Evolutionary conservation across 208 protist species (phyloP), one percentile per base, ranked within the genome.

Genomic region (Trypanosoma boissoni): DNA sequence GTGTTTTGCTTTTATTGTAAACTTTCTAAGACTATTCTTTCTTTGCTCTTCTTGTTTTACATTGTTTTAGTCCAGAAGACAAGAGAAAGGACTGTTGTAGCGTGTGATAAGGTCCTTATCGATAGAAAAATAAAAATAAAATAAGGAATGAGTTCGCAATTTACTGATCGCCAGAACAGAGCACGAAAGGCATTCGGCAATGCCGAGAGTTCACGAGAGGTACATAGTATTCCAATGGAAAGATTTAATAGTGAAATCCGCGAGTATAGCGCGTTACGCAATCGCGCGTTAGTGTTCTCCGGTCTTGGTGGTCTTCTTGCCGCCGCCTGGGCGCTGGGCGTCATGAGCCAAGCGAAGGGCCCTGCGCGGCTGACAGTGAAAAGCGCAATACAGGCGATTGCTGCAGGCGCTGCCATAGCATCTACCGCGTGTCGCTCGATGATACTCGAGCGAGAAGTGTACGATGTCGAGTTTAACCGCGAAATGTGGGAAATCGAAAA

Each of bases 401-500:
- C 62, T 23, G 76, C 76, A 20, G 82, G 79, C 0, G 43, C 62
- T 8, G 66, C 74, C 16, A 44, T 88, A 8, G 78, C 80, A 20
- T 91, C 76, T 55, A 72, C 74, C 3, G 58, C 67, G 0, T 79
- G 76, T 9, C 75, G 58, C 50, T 70, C 72, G 31, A 78, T 83
- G 18, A 58, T 64, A 3, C 78, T 86, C 41, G 88, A 95, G 64
- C 72, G 88, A 0, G 50, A 61, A 20, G 79, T 95, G 43, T 91
- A 95, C 43, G 80, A 92, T 43, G 53, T 91, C 14, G 91, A 98
- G 62, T 65, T 94, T 43, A 64, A 74, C 20, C 87, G 92, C n/a
- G 89, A 98, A 68, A 57, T 91, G 62, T 97, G 91, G 91, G 95
- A 98, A 63, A 83, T 97, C 52, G 86, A 98, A 7, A 96, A 97